Percentiles rank a stretch among this genome's conserved stretches.
phyloP scores from a whole-genome alignment of 2,329 filamentous ascomycete genomes.

The Fusarium nelsonii region DNA sequence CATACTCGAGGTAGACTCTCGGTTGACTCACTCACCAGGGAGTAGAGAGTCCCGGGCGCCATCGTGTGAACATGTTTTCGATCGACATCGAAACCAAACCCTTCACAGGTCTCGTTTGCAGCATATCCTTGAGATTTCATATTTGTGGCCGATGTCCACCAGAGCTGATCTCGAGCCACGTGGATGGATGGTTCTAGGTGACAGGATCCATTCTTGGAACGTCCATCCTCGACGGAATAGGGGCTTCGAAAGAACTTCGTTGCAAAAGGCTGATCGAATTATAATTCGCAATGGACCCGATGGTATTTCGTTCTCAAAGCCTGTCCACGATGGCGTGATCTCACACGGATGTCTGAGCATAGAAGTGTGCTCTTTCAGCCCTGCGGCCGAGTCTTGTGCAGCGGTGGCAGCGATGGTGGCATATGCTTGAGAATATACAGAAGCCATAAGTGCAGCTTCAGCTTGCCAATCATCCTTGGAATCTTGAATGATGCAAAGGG shows the following conservation, averaged over 20 bases:
- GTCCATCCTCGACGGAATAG: constrained; percentile 38
- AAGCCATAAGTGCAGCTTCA: constrained; percentile 37
- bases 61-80: constrained; percentile 12
- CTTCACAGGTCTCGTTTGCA: constrained; percentile 37
- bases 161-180: constrained; percentile 35
- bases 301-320: constrained; percentile 19
- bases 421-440: constrained; percentile 33
- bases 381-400: constrained; percentile 29
- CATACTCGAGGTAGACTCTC: constrained; percentile 6
- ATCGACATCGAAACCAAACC: constrained; percentile 21
- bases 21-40: background rate
- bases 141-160: constrained; percentile 32
- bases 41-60: constrained; percentile 25
- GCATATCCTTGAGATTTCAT: constrained; percentile 29
- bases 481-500: constrained; percentile 38
- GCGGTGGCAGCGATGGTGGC: constrained; percentile 35
- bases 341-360: constrained; percentile 35
- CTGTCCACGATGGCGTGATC: constrained; percentile 28
- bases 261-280: constrained; percentile 27
- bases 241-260: constrained; percentile 31
- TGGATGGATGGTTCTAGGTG: constrained; percentile 36
- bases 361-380: constrained; percentile 18
- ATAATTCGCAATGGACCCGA: constrained; percentile 23
- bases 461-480: constrained; percentile 37
- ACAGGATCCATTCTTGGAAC: constrained; percentile 40